Evolutionary conservation across 2,329 filamentous ascomycete genomes (phyloP), one percentile per base, ranked within the genome.

Genomic region (Phaeophleospora eucalypticola): DNA sequence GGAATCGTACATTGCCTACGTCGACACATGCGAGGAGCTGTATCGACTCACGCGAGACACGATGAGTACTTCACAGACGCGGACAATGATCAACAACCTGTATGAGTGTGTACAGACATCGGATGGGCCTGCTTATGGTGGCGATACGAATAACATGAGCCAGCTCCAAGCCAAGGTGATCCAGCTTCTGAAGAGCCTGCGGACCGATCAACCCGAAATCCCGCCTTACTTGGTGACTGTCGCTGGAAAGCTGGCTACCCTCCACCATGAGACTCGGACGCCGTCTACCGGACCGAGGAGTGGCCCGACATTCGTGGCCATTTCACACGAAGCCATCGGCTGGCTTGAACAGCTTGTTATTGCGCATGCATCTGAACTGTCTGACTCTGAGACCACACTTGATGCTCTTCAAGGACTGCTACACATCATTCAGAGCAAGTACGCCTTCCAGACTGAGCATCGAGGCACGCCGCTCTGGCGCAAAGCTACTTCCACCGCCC

Each of bases 291-390:
- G 56, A 9, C 49, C 51, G 15, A 65, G 60, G 45, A 62, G 61
- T 41, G 81, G 81, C 46, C 86, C 88, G 4, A 95, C 89, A 0
- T 97, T 89, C 62, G 82, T 98, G 45, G 91, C 93, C 27, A 80
- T 97, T 62, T 89, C 90, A 1, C 95, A 93, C 65, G 80, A 81
- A 16, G 82, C 85, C 48, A 93, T 95, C 77, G 71, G 76, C 2
- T 78, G 89, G 37, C 67, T 94, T 2, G 76, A 86, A 53, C 70
- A 69, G 0, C 68, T 88, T 2, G 71, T 85, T 3, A 67, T 81
- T 3, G 68, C 73, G 14, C 82, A 87, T 52, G 77, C 81, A 0
- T 65, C 70, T 0, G 81, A 86, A 29, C 80, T 95, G 0, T 89
- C 90, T 60, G 72, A 71, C 1, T 82, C 81, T 36, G 82, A 82